Percentiles rank a stretch among this genome's conserved stretches.
Conservation (phyloP, 139 green algal species). For the Chlorella sp. region DNA sequence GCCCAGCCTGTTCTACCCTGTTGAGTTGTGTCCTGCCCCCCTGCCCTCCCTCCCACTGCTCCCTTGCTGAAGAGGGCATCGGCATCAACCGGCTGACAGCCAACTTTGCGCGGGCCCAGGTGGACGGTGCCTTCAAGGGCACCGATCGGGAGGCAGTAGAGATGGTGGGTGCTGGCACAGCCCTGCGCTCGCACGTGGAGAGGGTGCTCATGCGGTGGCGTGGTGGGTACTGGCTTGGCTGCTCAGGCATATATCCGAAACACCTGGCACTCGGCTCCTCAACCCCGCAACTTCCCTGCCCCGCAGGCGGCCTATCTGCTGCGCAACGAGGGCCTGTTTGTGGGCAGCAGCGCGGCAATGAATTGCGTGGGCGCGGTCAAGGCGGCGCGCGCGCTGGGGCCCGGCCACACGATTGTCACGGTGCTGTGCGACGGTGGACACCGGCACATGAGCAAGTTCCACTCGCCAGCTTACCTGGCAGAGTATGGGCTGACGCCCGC, state of each 20-base stretch:
- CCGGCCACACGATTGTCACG: slow-evolving; percentile 92
- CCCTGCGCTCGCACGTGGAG: no score
- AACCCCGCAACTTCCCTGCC: no score
- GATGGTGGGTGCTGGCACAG: slow-evolving; percentile 77
- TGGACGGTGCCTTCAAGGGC: slow-evolving; percentile 85
- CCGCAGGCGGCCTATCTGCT: slow-evolving; percentile 82
- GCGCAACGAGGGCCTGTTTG: slow-evolving; percentile 91
- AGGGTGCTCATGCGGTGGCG: no score
- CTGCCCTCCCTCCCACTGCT: no score
- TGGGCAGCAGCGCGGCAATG: slow-evolving; percentile 87
- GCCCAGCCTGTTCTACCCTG: no score
- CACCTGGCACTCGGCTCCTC: no score
- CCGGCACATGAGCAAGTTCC: slow-evolving; percentile 92
- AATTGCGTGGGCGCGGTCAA: slow-evolving; percentile 96
- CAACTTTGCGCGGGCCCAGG: slow-evolving; percentile 85
- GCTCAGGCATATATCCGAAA: no score
- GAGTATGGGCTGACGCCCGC: slow-evolving; percentile 51
- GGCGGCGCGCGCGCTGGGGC: slow-evolving; percentile 76
- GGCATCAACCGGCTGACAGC: slow-evolving; percentile 94
- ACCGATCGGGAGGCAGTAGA: slow-evolving; percentile 86
- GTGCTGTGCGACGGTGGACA: slow-evolving; percentile 92
- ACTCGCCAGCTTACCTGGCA: slow-evolving; percentile 82
- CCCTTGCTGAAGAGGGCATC: slow-evolving; percentile 72
- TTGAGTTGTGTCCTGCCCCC: no score
- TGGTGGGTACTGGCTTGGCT: no score